These are phyloP conservation scores for Ceraceosorus guamensis DNA, from an alignment of 1,284 basidiomycete species.

Conservation along the genomic window DNA sequence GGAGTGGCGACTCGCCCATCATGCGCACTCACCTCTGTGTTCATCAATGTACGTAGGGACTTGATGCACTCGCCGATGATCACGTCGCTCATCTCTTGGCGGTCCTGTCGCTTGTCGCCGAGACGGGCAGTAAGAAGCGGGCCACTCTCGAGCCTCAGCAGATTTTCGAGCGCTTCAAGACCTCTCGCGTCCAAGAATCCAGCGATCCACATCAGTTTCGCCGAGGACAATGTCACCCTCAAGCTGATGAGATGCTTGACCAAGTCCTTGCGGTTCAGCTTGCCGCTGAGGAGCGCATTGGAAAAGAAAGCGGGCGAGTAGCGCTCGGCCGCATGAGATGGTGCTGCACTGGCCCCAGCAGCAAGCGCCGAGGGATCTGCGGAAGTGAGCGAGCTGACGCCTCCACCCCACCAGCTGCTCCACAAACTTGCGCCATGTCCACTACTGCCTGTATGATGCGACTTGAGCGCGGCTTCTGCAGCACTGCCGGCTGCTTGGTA, in stretches of 20 bases:
- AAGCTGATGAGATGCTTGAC: constrained; percentile 72
- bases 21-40: constrained; percentile 69
- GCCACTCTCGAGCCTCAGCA: constrained; percentile 27
- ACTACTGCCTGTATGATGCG: constrained; percentile 1
- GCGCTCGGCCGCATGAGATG: constrained; percentile 6
- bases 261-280: constrained; percentile 27
- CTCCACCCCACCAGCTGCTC: constrained; percentile 35
- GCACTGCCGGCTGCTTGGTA: no score
- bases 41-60: constrained; percentile 72
- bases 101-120: constrained; percentile 15
- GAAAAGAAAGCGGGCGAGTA: constrained; percentile 13
- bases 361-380: neutral
- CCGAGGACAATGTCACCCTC: constrained; percentile 77
- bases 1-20: no score
- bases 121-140: neutral
- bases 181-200: constrained; percentile 66
- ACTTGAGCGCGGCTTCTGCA: neutral
- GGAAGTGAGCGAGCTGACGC: constrained; percentile 4
- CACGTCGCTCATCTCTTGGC: constrained; percentile 34
- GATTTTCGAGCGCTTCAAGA: constrained; percentile 53
- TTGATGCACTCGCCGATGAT: constrained; percentile 54
- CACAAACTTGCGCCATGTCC: constrained; percentile 22
- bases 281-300: constrained; percentile 16
- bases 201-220: constrained; percentile 68
- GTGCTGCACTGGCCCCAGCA: constrained; percentile 3